These are phyloP conservation scores for Colletotrichum higginsianum DNA, from an alignment of 2,329 filamentous ascomycete genomes.

Conservation along the genomic window DNA sequence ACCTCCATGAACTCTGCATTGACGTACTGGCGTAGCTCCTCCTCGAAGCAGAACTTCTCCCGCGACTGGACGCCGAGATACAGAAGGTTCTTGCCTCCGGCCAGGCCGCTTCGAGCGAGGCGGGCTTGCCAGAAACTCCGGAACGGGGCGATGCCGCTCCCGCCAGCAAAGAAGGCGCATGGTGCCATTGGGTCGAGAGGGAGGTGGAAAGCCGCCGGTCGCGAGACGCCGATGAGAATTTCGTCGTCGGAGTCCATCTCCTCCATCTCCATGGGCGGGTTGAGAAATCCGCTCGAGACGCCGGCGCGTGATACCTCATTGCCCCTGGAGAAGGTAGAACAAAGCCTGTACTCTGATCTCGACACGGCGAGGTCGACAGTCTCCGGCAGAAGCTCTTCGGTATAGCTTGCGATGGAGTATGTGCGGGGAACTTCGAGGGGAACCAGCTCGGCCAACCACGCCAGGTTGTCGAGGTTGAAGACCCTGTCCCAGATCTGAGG, in stretches of 20 bases:
- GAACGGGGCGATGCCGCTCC: slow-evolving; percentile 68
- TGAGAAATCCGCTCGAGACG: slow-evolving; percentile 68
- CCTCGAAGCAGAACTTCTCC: slow-evolving; percentile 66
- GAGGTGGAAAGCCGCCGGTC: slow-evolving; percentile 66
- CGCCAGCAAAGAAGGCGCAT: slow-evolving; percentile 68
- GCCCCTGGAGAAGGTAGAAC: slow-evolving; percentile 56
- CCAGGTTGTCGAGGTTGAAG: slow-evolving; percentile 60
- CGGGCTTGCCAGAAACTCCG: slow-evolving; percentile 68
- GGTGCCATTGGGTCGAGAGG: slow-evolving; percentile 65
- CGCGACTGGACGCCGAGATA: slow-evolving; percentile 68
- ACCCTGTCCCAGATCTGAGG: slow-evolving; percentile 66
- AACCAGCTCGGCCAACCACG: slow-evolving; percentile 64
- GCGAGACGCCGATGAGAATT: slow-evolving; percentile 65
- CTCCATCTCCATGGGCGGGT: slow-evolving; percentile 57
- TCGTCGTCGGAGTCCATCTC: slow-evolving; percentile 62
- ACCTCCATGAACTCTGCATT: slow-evolving; percentile 66
- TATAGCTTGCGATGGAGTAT: slow-evolving; percentile 67
- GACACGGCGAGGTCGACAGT: slow-evolving; percentile 68
- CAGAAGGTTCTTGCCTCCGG: slow-evolving; percentile 62
- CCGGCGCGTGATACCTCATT: slow-evolving; percentile 56
- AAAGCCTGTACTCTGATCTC: slow-evolving; percentile 66
- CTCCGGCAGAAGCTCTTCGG: slow-evolving; percentile 64
- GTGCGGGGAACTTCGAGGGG: slow-evolving; percentile 66
- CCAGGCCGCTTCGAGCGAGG: slow-evolving; percentile 48
- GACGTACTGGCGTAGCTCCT: slow-evolving; percentile 62